Conservation (phyloP, 768 basidiomycete genomes). For the Dendrothele bispora region DNA sequence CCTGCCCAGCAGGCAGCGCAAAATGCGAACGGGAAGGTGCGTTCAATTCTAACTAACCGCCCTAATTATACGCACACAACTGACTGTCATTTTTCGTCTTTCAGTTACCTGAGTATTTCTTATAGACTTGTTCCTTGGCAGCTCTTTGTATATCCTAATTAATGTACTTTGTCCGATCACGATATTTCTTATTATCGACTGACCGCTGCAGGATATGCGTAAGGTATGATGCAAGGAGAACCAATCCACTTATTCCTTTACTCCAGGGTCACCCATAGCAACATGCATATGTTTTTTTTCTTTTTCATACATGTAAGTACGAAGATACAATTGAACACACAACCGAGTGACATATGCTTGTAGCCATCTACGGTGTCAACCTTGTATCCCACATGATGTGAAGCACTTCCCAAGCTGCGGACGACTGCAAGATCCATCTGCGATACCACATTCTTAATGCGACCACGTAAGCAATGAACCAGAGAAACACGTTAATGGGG, state of each 20-base stretch:
- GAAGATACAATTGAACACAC: too few species aligned
- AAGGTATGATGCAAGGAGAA: too few species aligned
- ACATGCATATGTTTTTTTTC: too few species aligned
- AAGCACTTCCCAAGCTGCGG: not conserved
- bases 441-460: conserved; percentile 25
- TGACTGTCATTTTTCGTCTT: conserved; percentile 4
- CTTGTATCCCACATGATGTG: not conserved
- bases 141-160: too few species aligned
- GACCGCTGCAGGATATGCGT: too few species aligned
- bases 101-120: conserved; percentile 83
- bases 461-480: conserved; percentile 29
- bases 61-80: not conserved
- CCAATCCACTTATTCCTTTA: too few species aligned
- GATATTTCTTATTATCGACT: too few species aligned
- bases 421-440: conserved; percentile 14
- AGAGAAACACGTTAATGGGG: conserved; percentile 33
- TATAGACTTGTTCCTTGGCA: conserved; percentile 38
- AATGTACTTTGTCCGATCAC: too few species aligned
- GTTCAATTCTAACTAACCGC: conserved; percentile 10
- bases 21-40: conserved; percentile 70
- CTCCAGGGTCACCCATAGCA: too few species aligned
- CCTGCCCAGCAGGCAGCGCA: conserved; percentile 77
- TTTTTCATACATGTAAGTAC: too few species aligned
- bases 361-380: too few species aligned
- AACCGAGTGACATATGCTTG: too few species aligned